Percentiles rank a stretch among this genome's conserved stretches.
phyloP scores from a whole-genome alignment of 2,329 filamentous ascomycete genomes.

The Didymella sp. region DNA sequence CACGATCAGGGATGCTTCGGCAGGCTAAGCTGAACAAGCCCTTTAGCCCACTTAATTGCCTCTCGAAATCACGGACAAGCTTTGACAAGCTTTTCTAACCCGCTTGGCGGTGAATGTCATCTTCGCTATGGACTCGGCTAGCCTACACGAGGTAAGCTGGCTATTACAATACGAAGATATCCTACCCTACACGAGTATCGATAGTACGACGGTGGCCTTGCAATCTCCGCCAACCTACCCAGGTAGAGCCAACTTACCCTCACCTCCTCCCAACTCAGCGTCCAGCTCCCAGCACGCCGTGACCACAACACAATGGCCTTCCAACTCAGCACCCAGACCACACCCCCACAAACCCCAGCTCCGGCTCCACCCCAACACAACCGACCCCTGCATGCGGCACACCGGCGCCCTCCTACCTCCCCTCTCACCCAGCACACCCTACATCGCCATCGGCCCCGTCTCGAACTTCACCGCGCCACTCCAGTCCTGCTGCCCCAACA shows the following conservation, averaged over 20 bases:
- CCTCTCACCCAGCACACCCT: background rate
- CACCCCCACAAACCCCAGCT: background rate
- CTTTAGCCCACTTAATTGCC: background rate
- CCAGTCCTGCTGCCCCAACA: background rate
- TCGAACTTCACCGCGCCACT: background rate
- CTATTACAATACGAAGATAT: background rate
- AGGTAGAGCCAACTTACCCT: background rate
- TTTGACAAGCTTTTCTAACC: background rate
- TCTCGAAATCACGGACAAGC: background rate
- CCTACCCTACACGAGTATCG: background rate
- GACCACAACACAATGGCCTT: background rate
- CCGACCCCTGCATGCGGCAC: background rate
- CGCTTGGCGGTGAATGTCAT: background rate
- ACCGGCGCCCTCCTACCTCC: background rate
- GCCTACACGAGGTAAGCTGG: background rate
- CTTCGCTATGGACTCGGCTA: background rate
- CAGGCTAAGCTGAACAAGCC: background rate
- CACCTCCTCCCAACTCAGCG: background rate
- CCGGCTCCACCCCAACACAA: background rate
- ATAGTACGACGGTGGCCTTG: background rate
- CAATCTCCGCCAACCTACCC: background rate
- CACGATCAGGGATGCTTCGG: background rate
- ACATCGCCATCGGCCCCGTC: background rate
- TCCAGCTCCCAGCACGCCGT: background rate
- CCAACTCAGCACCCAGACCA: background rate